phyloP scores from a whole-genome alignment of 768 basidiomycete species.

The Lentinula edodes region DNA sequence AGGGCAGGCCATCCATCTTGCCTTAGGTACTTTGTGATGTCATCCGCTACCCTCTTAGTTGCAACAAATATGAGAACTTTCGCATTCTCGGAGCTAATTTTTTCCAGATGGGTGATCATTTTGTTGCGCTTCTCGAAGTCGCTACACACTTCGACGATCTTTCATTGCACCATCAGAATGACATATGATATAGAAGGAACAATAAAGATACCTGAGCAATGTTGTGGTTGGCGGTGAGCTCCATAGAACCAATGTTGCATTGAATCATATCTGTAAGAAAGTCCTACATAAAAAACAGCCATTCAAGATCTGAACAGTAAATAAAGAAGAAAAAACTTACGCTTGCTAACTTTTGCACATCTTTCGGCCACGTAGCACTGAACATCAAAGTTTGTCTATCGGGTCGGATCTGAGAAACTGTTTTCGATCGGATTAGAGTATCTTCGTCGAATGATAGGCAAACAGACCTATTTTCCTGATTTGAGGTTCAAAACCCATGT shows the following conservation, averaged over 20 bases:
- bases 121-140: constrained; percentile 97
- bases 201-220: constrained; percentile 58
- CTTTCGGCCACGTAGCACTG: constrained; percentile 99
- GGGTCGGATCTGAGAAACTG: constrained; percentile 89
- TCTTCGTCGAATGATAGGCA: constrained; percentile 94
- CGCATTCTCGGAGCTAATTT: constrained; percentile 94
- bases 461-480: constrained; percentile 91
- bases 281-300: constrained; percentile 48
- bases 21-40: constrained; percentile 95
- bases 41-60: constrained; percentile 96
- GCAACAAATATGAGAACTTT: constrained; percentile 99
- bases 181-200: not conserved
- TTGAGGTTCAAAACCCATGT: constrained; percentile 99
- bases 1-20: constrained; percentile 99
- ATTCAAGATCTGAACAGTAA: not conserved
- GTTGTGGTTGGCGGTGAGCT: constrained; percentile 97
- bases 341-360: constrained; percentile 96
- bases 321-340: constrained; percentile 31
- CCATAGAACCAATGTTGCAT: constrained; percentile 99
- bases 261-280: constrained; percentile 97
- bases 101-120: constrained; percentile 94
- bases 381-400: constrained; percentile 99
- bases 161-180: not conserved
- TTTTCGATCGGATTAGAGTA: constrained; percentile 87
- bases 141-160: constrained; percentile 88